These are phyloP conservation scores for Alternaria triticina DNA, from an alignment of 2,329 filamentous ascomycete species.

Conservation along the genomic window DNA sequence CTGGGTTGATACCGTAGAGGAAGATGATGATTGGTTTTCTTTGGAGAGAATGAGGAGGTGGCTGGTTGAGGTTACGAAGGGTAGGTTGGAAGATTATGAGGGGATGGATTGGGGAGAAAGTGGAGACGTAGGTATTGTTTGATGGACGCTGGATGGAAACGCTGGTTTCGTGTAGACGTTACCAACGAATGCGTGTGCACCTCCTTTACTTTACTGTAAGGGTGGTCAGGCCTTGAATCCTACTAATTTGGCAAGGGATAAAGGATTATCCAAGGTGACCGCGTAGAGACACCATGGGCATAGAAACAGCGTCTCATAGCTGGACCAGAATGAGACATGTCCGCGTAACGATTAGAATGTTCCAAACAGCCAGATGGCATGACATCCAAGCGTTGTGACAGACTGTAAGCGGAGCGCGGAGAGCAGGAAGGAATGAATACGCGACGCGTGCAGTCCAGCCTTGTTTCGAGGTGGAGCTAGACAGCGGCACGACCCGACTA, in stretches of 20 bases:
- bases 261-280: not conserved
- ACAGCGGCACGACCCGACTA: conserved; percentile 15
- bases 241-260: not conserved
- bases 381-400: not conserved
- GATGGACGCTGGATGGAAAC: not conserved
- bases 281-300: not conserved
- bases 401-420: not conserved
- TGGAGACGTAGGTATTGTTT: not conserved
- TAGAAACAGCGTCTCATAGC: not conserved
- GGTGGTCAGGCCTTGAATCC: not conserved
- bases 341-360: not conserved
- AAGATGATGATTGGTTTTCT: conserved; percentile 5
- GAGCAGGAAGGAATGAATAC: not conserved
- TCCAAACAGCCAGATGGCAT: not conserved
- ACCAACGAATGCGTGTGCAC: not conserved
- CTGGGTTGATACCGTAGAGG: not conserved
- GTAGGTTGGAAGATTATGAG: not conserved
- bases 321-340: not conserved
- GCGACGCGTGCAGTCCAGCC: not conserved
- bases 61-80: not conserved
- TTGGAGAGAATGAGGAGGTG: conserved; percentile 2
- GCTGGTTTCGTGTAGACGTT: not conserved
- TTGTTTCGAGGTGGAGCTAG: conserved; percentile 11
- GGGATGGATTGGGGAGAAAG: not conserved
- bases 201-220: not conserved